Conservation (phyloP, 257 asterid species). For the Schizonepeta tenuifolia region DNA sequence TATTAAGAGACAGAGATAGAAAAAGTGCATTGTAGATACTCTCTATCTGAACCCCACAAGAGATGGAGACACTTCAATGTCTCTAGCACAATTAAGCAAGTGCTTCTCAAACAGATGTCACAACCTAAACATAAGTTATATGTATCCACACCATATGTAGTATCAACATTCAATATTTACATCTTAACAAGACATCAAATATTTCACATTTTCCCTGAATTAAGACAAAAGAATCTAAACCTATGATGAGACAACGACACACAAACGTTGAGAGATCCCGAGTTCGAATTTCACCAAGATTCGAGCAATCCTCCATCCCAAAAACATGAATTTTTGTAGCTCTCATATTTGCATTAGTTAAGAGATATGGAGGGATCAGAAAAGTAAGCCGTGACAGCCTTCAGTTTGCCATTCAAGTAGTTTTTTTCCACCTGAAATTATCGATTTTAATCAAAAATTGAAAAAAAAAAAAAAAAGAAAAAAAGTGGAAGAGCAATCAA, state of each 20-base stretch:
- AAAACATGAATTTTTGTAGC: neutral
- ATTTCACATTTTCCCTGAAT: neutral
- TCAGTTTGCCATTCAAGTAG: constrained; percentile 72
- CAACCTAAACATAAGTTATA: neutral
- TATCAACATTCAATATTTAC: constrained; percentile 1
- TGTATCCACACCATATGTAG: neutral
- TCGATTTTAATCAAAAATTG: neutral
- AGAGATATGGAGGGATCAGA: constrained; percentile 40
- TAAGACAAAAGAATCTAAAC: no score
- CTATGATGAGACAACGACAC: no score
- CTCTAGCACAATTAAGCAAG: no score
- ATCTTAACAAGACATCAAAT: neutral
- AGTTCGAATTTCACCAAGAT: no score
- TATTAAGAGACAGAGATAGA: no score
- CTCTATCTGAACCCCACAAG: no score
- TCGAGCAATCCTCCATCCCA: no score
- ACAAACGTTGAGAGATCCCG: no score
- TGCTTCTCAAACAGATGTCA: no score
- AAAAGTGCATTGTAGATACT: no score
- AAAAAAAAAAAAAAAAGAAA: neutral
- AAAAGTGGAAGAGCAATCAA: no score
- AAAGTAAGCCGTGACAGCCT: constrained; percentile 90
- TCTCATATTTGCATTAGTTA: neutral
- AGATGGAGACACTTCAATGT: no score
- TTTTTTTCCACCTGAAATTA: constrained; percentile 82